A percentile compares a stretch with the other conserved stretches of the same genome.
Conservation (phyloP, 805 yeast genomes). For the Yarrowia yakushimensis region DNA sequence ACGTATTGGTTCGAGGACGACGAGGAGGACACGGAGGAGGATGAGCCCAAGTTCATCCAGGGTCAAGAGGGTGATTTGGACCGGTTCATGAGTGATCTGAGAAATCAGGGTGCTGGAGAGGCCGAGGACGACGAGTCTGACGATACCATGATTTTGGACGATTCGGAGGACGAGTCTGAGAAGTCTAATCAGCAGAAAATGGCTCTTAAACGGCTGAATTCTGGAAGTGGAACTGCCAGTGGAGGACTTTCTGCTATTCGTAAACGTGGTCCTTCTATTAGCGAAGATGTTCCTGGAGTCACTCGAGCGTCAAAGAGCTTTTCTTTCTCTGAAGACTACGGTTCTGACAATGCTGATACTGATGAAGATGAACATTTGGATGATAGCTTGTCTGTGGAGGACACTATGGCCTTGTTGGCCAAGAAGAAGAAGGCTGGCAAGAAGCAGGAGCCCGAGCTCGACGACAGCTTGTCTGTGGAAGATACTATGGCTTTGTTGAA, state of each 20-base stretch:
- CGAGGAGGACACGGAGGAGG: slow-evolving; percentile 5
- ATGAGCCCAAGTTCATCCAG: background rate
- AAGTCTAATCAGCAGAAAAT: background rate
- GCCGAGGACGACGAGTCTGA: background rate
- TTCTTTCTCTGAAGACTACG: slow-evolving; percentile 25
- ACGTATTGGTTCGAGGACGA: slow-evolving; percentile 41
- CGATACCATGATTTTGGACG: background rate
- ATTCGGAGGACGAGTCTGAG: background rate
- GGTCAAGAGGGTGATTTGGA: background rate
- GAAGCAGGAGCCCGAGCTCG: background rate
- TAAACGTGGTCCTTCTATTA: background rate
- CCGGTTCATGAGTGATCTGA: background rate
- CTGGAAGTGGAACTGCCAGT: background rate
- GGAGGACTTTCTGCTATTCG: background rate
- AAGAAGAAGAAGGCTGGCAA: background rate
- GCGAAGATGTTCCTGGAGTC: background rate
- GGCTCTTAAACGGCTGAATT: background rate
- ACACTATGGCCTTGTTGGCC: slow-evolving; percentile 40
- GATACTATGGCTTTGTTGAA: background rate
- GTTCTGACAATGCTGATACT: background rate
- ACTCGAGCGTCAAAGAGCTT: background rate
- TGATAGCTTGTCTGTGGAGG: slow-evolving; percentile 36
- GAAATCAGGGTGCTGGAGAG: too few species aligned
- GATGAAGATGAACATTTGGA: slow-evolving; percentile 26
- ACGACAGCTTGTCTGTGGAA: background rate